Evolutionary conservation across 139 green algal species (phyloP).

Genomic region (Mesotaenium endlicherianum): DNA sequence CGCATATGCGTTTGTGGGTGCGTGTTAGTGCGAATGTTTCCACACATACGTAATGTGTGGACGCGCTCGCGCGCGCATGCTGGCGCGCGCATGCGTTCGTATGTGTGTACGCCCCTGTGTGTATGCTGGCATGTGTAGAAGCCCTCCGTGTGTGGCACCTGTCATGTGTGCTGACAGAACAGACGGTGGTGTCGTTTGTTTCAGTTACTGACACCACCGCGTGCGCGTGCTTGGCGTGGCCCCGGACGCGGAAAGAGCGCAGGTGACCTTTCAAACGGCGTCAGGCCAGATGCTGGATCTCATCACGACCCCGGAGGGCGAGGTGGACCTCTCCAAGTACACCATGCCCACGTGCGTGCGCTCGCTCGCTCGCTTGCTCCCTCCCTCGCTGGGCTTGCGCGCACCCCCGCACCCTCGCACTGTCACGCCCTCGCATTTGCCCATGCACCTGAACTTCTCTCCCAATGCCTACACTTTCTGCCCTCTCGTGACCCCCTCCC

Average conservation of each 20-base stretch:
- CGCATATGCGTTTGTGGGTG: too few relatives aligned
- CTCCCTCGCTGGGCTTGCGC: too few relatives aligned
- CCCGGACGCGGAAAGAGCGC: background rate
- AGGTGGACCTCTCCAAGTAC: constrained; percentile 80
- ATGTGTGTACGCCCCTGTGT: background rate
- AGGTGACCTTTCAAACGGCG: constrained; percentile 85
- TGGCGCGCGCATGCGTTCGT: background rate
- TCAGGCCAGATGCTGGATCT: constrained; percentile 95
- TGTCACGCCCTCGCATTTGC: background rate
- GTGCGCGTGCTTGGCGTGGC: too few relatives aligned
- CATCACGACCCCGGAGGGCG: constrained; percentile 82
- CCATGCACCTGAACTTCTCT: background rate
- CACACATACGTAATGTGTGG: too few relatives aligned
- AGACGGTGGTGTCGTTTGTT: too few relatives aligned
- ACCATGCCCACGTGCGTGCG: constrained; percentile 75
- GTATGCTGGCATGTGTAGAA: background rate
- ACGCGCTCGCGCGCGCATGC: too few relatives aligned
- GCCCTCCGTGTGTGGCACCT: too few relatives aligned
- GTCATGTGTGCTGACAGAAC: too few relatives aligned
- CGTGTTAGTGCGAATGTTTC: too few relatives aligned
- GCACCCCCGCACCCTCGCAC: background rate
- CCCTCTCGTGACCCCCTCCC: background rate
- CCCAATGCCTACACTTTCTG: background rate
- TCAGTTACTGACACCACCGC: too few relatives aligned
- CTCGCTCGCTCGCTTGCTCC: too few relatives aligned